These are phyloP conservation scores for Monilinia laxa DNA, from an alignment of 2,329 filamentous ascomycete species.

Conservation along the genomic window DNA sequence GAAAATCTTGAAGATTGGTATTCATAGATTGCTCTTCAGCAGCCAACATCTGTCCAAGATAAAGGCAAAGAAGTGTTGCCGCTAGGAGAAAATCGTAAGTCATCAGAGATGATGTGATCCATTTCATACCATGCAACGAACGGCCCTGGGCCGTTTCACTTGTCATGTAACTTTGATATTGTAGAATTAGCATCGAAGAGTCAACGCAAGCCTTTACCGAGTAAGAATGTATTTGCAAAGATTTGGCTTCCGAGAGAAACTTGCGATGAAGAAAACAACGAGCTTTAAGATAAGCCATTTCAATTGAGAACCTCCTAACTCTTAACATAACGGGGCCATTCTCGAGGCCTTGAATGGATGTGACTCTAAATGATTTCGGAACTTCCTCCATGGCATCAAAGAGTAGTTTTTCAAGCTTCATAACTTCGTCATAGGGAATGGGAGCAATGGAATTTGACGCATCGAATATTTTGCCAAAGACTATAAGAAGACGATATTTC, in stretches of 20 bases:
- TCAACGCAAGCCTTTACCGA: conserved; percentile 54
- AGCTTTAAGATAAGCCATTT: conserved; percentile 32
- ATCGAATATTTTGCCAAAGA: conserved; percentile 54
- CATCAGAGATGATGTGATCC: conserved; percentile 31
- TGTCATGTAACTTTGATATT: conserved; percentile 44
- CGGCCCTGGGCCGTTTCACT: conserved; percentile 24
- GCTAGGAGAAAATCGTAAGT: conserved; percentile 35
- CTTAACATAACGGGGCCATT: conserved; percentile 47
- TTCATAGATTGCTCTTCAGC: conserved; percentile 11
- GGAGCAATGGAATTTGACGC: conserved; percentile 50
- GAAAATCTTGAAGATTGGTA: conserved; percentile 13
- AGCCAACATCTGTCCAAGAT: conserved; percentile 30
- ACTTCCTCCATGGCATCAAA: conserved; percentile 47
- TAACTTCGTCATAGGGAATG: conserved; percentile 51
- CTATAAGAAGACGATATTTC: conserved; percentile 49
- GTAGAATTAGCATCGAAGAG: conserved; percentile 49
- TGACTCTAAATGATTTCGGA: conserved; percentile 50
- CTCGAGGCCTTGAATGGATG: conserved; percentile 49
- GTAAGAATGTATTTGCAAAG: conserved; percentile 49
- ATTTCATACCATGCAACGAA: conserved; percentile 26
- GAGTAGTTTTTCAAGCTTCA: conserved; percentile 49
- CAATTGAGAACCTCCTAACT: conserved; percentile 49
- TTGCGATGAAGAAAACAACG: conserved; percentile 33
- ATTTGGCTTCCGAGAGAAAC: conserved; percentile 44
- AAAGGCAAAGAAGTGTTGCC: conserved; percentile 35